Percentiles rank a stretch among this genome's conserved stretches.
These are phyloP conservation scores for Talaromyces sp. DNA, from an alignment of 2,329 filamentous ascomycete species.

Conservation along the genomic window DNA sequence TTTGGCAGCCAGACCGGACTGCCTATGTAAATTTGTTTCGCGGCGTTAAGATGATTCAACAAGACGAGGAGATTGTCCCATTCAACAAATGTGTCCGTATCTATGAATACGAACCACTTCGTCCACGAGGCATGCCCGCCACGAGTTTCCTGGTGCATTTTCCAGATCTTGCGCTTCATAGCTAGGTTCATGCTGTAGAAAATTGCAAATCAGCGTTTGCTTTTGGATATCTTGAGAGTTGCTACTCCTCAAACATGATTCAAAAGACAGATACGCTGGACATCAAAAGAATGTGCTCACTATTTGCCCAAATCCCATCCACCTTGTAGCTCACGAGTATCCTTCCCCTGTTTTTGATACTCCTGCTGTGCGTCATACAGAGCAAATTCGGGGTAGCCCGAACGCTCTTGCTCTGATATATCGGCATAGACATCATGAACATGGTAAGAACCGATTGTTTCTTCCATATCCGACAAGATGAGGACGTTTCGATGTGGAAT, in stretches of 20 bases:
- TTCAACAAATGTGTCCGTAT: constrained; percentile 7
- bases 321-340: constrained; percentile 1
- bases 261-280: no score
- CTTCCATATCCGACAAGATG: constrained; percentile 7
- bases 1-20: constrained; percentile 3
- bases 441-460: not conserved
- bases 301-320: constrained; percentile 2
- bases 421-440: constrained; percentile 7
- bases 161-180: constrained; percentile 6
- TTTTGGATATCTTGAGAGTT: not conserved
- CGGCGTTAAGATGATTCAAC: not conserved
- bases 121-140: not conserved
- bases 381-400: constrained; percentile 1
- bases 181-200: constrained; percentile 5
- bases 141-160: constrained; percentile 2
- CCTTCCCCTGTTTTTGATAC: not conserved
- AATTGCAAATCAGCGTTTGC: not conserved
- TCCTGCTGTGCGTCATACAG: constrained; percentile 7
- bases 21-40: not conserved
- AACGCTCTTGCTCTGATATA: constrained; percentile 1
- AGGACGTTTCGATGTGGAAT: not conserved
- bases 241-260: not conserved
- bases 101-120: constrained; percentile 2
- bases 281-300: not conserved
- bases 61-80: constrained; percentile 1